A percentile compares a stretch with the other conserved stretches of the same genome.
phyloP scores from a whole-genome alignment of 2,329 filamentous ascomycete genomes.

The Fusarium albidum region DNA sequence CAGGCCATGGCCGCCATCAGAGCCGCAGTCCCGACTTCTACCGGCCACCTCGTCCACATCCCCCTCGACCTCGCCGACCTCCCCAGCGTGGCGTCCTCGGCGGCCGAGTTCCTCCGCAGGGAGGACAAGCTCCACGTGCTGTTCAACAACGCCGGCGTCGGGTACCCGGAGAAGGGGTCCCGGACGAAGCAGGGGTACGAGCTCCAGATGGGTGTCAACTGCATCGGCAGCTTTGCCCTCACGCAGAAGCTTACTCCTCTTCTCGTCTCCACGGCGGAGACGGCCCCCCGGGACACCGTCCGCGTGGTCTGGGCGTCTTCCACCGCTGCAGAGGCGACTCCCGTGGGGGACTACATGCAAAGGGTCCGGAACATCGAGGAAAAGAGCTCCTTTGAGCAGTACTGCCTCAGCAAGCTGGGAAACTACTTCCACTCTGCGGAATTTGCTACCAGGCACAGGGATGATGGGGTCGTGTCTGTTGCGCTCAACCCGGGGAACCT shows the following conservation, averaged over 20 bases:
- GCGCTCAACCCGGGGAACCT: conserved; percentile 52
- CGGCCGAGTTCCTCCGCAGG: conserved; percentile 31
- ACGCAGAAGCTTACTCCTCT: conserved; percentile 48
- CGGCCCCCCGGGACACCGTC: conserved; percentile 38
- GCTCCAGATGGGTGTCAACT: conserved; percentile 53
- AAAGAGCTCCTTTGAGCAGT: conserved; percentile 23
- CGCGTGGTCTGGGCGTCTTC: conserved; percentile 47
- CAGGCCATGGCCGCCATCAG: conserved; percentile 54
- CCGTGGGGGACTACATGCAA: conserved; percentile 29
- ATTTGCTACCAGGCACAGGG: conserved; percentile 38
- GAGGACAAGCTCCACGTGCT: conserved; percentile 47
- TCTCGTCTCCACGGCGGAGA: conserved; percentile 43
- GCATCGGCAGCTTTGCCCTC: conserved; percentile 50
- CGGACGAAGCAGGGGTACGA: conserved; percentile 51
- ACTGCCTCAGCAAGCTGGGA: conserved; percentile 44
- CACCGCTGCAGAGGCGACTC: conserved; percentile 21
- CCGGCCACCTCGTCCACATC: conserved; percentile 51
- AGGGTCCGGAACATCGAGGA: conserved; percentile 30
- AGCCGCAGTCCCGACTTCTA: conserved; percentile 41
- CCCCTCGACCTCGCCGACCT: conserved; percentile 52
- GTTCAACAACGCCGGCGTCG: conserved; percentile 54
- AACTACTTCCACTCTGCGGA: conserved; percentile 45
- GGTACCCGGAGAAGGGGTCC: conserved; percentile 47
- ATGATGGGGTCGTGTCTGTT: conserved; percentile 43
- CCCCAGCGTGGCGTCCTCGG: conserved; percentile 38